These are phyloP conservation scores for Discostella pseudostelligera DNA, from an alignment of 108 stramenopile genomes.

Conservation along the genomic window DNA sequence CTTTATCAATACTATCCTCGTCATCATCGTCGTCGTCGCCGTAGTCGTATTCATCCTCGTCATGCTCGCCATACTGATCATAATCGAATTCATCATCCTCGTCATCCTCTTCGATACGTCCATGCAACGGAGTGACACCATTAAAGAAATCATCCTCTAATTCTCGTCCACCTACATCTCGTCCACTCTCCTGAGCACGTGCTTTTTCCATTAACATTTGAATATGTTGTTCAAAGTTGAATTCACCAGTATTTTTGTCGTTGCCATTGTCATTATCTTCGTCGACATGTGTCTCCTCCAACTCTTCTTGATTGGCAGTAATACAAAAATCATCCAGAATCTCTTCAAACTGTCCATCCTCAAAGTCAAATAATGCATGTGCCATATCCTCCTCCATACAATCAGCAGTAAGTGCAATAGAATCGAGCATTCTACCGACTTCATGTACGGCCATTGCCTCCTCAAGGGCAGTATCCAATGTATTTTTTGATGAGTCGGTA, in stretches of 20 bases:
- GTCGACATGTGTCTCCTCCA: slow-evolving; percentile 24
- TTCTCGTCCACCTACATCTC: slow-evolving; percentile 42
- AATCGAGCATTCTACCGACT: slow-evolving; percentile 74
- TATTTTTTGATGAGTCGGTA: slow-evolving; percentile 48
- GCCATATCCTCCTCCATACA: slow-evolving; percentile 96
- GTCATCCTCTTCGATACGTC: slow-evolving; percentile 6
- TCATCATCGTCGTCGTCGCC: slow-evolving; percentile 43
- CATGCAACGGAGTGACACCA: slow-evolving; percentile 50
- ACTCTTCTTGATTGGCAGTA: slow-evolving; percentile 74
- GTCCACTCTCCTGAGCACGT: slow-evolving; percentile 46
- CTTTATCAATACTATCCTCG: slow-evolving; percentile 45
- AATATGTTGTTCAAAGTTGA: slow-evolving; percentile 95
- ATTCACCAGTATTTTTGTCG: slow-evolving; percentile 51
- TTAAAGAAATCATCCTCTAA: slow-evolving; percentile 71
- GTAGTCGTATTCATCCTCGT: slow-evolving; percentile 43
- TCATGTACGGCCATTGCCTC: slow-evolving; percentile 68
- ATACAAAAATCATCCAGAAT: slow-evolving; percentile 95
- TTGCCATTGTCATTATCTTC: slow-evolving; percentile 27
- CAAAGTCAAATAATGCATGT: slow-evolving; percentile 81
- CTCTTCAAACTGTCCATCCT: slow-evolving; percentile 83
- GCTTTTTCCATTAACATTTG: slow-evolving; percentile 86
- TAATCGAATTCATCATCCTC: slow-evolving; percentile 33
- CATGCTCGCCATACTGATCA: slow-evolving; percentile 28
- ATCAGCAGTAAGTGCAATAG: slow-evolving; percentile 84
- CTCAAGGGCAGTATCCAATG: slow-evolving; percentile 39